A percentile compares a stretch with the other conserved stretches of the same genome.
Conservation (phyloP, 768 basidiomycete species). For the Tubosaeta sp. region DNA sequence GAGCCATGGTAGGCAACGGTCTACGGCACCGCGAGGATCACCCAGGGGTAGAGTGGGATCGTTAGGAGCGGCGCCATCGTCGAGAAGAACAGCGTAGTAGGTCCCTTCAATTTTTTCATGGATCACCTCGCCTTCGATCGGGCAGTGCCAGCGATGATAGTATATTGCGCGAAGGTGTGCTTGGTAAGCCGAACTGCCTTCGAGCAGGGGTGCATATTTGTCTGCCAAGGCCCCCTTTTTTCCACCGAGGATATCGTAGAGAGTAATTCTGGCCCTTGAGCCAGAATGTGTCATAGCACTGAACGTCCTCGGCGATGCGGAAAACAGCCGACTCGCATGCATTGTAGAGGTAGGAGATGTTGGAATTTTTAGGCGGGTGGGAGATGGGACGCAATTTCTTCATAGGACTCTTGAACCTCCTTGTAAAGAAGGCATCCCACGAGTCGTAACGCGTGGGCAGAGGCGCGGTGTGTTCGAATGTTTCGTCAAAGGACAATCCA, state of each 20-base stretch:
- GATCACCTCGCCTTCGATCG: conserved; percentile 40
- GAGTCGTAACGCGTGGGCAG: conserved; percentile 12
- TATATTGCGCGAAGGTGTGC: conserved; percentile 48
- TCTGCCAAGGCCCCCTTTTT: background rate
- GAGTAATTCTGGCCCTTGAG: conserved; percentile 58
- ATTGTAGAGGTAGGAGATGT: conserved; percentile 31
- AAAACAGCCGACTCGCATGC: conserved; percentile 52
- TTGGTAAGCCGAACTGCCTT: conserved; percentile 49
- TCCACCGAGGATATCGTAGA: conserved; percentile 48
- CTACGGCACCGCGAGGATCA: conserved; percentile 15
- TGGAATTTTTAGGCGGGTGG: background rate
- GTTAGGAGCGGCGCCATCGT: background rate
- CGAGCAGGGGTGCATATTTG: conserved; percentile 35
- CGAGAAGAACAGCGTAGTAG: conserved; percentile 10
- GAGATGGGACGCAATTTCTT: conserved; percentile 33
- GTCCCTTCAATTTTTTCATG: conserved; percentile 29
- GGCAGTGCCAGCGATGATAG: conserved; percentile 62
- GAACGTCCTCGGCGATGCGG: conserved; percentile 31
- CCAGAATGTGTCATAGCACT: conserved; percentile 48
- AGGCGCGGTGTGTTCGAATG: background rate
- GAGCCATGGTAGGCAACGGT: conserved; percentile 38
- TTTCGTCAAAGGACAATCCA: background rate
- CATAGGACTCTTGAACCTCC: conserved; percentile 28
- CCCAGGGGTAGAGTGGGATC: background rate
- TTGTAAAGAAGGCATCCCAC: conserved; percentile 55